A percentile compares a stretch with the other conserved stretches of the same genome.
phyloP scores from a whole-genome alignment of 306 rosid genomes.

The Neltuma alba region DNA sequence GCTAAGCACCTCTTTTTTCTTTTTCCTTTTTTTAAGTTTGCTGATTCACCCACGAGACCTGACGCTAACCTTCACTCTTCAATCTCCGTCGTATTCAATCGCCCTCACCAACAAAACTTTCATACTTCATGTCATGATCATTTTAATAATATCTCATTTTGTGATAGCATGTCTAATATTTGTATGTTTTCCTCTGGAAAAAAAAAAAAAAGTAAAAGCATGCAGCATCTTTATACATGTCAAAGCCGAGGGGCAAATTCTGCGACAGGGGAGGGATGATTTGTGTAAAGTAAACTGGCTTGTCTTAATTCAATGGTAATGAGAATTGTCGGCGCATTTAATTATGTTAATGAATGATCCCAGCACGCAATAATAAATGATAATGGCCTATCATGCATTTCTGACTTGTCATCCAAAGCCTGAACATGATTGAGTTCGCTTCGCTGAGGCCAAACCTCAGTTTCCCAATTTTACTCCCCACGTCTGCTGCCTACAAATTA shows the following conservation, averaged over 20 bases:
- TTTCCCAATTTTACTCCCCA: constrained; percentile 18
- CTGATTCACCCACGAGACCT: not conserved
- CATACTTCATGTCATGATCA: not conserved
- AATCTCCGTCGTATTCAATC: not conserved
- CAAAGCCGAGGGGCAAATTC: no score
- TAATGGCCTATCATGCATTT: constrained; percentile 11
- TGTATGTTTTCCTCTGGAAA: no score
- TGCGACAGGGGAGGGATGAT: no score
- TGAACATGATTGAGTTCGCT: constrained; percentile 4
- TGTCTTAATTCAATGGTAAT: not conserved
- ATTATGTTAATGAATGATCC: not conserved
- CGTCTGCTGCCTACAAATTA: not conserved
- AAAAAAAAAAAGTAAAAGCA: no score
- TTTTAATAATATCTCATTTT: not conserved
- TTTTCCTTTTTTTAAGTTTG: not conserved
- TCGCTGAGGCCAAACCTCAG: not conserved
- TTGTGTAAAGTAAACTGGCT: no score
- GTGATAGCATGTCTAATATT: no score
- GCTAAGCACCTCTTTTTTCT: not conserved
- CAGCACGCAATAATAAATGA: not conserved
- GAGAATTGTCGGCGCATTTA: not conserved
- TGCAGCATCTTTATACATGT: no score
- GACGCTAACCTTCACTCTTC: not conserved
- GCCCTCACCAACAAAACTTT: not conserved
- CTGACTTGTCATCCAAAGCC: constrained; percentile 8